Evolutionary conservation across 2,329 filamentous ascomycete genomes (phyloP), one percentile per base, ranked within the genome.

Genomic region (Didymosphaeria variabile): DNA sequence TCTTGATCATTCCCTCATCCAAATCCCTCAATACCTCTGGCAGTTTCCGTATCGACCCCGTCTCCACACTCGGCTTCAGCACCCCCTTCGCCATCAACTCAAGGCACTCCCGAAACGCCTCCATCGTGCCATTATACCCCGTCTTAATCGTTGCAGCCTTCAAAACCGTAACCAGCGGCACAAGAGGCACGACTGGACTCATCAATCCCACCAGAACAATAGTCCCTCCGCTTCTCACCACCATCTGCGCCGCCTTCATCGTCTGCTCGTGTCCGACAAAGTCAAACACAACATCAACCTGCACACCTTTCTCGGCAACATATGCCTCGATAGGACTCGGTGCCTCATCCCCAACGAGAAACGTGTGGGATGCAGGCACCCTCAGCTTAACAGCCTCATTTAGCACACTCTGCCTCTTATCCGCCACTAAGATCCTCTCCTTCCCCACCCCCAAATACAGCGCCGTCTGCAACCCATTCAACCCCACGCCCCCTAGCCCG

Each of bases 151-250:
- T 36, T 31, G n/a, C 31, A n/a, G n/a, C 47, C 32, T 36, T 51
- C 17, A 51, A 5, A 17, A 51, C 47, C 23, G 26, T 29, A 4
- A 49, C 45, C 23, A 49, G 6, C 7, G 45, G 45, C 26, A 49
- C 5, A 3, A 49, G 3, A 8, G 23, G 45, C 26, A 31, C 45
- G 1, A 17, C 31, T 23, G 10, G 45, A 23, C 45, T 31, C 45
- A 49, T 49, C 45, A 49, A 31, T 2, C 45, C 45, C 45, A 49
- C 45, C 9, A 49, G 45, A 13, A 49, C 45, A 23, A 49, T 32
- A 23, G 45, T 49, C 23, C 45, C 45, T 4, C 45, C 45, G 13
- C 26, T 31, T 15, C 45, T 21, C 4, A 49, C 45, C 45, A 49
- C 45, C 45, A 31, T 49, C 45, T 49, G 45, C 45, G 45, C 45